Evolutionary conservation across 306 rosid species (phyloP).

Genomic region (Inga oerstediana): DNA sequence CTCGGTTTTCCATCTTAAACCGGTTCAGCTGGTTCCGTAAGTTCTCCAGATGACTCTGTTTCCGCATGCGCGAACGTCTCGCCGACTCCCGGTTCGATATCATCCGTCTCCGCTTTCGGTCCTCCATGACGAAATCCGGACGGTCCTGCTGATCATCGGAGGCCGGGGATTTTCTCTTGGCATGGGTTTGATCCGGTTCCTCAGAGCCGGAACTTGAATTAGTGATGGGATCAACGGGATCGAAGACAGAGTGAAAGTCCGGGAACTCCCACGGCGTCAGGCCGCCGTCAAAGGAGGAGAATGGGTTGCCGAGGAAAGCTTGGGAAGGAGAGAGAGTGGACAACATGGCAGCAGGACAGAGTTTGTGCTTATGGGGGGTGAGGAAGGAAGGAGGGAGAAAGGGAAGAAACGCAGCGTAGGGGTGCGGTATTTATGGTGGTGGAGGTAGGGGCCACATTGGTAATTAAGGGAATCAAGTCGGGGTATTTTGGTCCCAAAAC

Average conservation of each 20-base stretch:
- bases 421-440: slow-evolving; percentile 47
- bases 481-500: slow-evolving; percentile 43
- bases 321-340: slow-evolving; percentile 51
- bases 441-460: background rate
- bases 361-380: slow-evolving; percentile 25
- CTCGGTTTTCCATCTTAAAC: slow-evolving; percentile 70
- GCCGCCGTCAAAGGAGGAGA: slow-evolving; percentile 46
- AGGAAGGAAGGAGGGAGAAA: slow-evolving; percentile 66
- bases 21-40: slow-evolving; percentile 72
- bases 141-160: slow-evolving; percentile 26
- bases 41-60: slow-evolving; percentile 84
- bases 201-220: slow-evolving; percentile 54
- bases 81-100: slow-evolving; percentile 95
- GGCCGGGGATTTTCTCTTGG: slow-evolving; percentile 24
- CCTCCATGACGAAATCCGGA: slow-evolving; percentile 38
- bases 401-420: slow-evolving; percentile 73
- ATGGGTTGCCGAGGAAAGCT: slow-evolving; percentile 43
- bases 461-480: background rate
- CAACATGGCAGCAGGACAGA: slow-evolving; percentile 53
- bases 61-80: slow-evolving; percentile 87
- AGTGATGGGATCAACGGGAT: slow-evolving; percentile 23
- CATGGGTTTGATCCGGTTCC: slow-evolving; percentile 41
- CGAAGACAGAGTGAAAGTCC: slow-evolving; percentile 32
- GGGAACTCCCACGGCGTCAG: slow-evolving; percentile 58
- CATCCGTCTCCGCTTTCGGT: slow-evolving; percentile 78